These are phyloP conservation scores for Diaporthe sp. DNA, from an alignment of 2,329 filamentous ascomycete species.

Conservation along the genomic window DNA sequence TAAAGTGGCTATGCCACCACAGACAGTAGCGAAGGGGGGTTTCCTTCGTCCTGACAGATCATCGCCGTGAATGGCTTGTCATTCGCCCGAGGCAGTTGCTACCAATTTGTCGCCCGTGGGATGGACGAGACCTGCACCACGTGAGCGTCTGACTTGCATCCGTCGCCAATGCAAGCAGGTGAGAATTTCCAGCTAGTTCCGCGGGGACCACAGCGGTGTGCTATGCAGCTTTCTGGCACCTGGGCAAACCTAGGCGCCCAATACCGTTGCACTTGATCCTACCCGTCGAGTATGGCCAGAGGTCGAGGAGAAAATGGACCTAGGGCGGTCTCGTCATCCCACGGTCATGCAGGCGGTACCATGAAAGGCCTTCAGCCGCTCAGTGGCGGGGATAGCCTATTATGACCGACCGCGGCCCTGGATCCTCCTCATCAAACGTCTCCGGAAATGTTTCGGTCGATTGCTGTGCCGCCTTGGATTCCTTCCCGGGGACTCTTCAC, in stretches of 20 bases:
- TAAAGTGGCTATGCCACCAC: not conserved
- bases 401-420: not conserved
- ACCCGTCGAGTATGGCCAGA: not conserved
- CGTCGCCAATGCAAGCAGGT: constrained; percentile 8
- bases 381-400: not conserved
- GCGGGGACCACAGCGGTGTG: constrained; percentile 27
- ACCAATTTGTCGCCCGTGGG: not conserved
- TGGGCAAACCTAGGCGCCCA: constrained; percentile 10
- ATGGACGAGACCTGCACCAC: constrained; percentile 26
- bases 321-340: constrained; percentile 14
- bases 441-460: constrained; percentile 4
- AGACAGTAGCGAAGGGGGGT: not conserved
- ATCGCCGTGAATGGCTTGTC: not conserved
- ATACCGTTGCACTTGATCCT: constrained; percentile 9
- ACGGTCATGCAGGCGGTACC: constrained; percentile 16
- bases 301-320: not conserved
- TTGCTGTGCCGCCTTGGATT: constrained; percentile 9
- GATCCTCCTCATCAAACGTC: not conserved
- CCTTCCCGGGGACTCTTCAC: not conserved
- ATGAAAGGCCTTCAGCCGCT: constrained; percentile 14
- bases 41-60: constrained; percentile 11
- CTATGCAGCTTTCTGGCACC: constrained; percentile 23
- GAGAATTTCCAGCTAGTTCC: constrained; percentile 7
- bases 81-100: constrained; percentile 11
- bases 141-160: constrained; percentile 32